phyloP scores from a whole-genome alignment of 352 stramenopile species.

The Pythium periplocum region DNA sequence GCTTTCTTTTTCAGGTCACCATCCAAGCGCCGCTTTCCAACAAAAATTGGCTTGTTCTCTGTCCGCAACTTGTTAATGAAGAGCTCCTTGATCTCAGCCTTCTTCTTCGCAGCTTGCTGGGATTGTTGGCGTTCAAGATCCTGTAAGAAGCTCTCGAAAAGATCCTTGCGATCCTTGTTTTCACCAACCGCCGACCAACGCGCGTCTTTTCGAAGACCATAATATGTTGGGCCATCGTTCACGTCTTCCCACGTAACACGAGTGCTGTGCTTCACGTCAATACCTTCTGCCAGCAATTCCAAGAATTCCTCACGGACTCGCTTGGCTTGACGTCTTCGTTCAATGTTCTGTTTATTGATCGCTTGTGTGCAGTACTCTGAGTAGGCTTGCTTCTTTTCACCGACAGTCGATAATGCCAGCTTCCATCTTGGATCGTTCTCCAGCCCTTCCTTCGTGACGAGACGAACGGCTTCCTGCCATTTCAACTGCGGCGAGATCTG shows the following conservation, averaged over 20 bases:
- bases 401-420: conserved; percentile 53
- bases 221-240: conserved; percentile 36
- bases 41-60: conserved; percentile 18
- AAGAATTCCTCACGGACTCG: conserved; percentile 68
- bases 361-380: conserved; percentile 77
- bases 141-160: conserved; percentile 65
- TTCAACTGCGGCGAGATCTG: conserved; percentile 64
- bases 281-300: conserved; percentile 53
- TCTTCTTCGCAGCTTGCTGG: conserved; percentile 31
- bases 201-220: conserved; percentile 54
- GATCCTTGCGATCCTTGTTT: conserved; percentile 52
- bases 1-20: conserved; percentile 37
- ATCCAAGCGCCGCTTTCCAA: conserved; percentile 35
- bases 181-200: conserved; percentile 63
- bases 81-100: conserved; percentile 28
- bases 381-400: conserved; percentile 83
- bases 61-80: conserved; percentile 35
- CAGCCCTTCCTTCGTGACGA: conserved; percentile 51
- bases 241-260: conserved; percentile 45
- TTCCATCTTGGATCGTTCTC: conserved; percentile 61
- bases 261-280: conserved; percentile 21
- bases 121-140: conserved; percentile 55
- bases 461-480: conserved; percentile 64
- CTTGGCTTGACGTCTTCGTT: conserved; percentile 66
- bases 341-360: conserved; percentile 62